These are phyloP conservation scores for Umbellularia californica DNA, from an alignment of 164 flowering plant species.

Conservation along the genomic window DNA sequence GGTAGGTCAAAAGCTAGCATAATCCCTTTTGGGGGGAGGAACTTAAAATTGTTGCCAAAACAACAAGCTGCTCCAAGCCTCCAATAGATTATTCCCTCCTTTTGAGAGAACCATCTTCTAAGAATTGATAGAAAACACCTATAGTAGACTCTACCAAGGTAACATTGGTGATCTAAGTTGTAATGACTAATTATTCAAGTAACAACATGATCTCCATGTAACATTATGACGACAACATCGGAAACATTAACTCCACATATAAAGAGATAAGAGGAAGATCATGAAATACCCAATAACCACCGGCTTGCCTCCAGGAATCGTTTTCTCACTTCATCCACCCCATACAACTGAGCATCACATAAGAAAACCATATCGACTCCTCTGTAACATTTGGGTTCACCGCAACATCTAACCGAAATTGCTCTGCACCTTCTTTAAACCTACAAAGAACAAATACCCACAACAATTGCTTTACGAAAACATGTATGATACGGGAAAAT, in stretches of 20 bases:
- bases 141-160: background rate
- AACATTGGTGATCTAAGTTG: too few species aligned
- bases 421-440: slow-evolving; percentile 93
- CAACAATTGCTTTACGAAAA: background rate
- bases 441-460: slow-evolving; percentile 23
- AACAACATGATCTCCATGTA: background rate
- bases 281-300: slow-evolving; percentile 5
- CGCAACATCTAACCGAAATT: slow-evolving; percentile 88
- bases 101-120: background rate
- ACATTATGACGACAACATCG: background rate
- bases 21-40: background rate
- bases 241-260: background rate
- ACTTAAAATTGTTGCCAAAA: background rate
- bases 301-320: slow-evolving; percentile 64
- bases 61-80: background rate
- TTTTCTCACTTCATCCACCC: slow-evolving; percentile 71
- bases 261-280: background rate
- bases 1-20: too few species aligned
- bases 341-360: slow-evolving; percentile 83
- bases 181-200: background rate
- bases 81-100: background rate
- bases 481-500: background rate
- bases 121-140: background rate
- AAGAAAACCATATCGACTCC: slow-evolving; percentile 96
- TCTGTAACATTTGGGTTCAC: slow-evolving; percentile 94